These are phyloP conservation scores for Pyrus betulifolia DNA, from an alignment of 306 rosid species.

Conservation along the genomic window DNA sequence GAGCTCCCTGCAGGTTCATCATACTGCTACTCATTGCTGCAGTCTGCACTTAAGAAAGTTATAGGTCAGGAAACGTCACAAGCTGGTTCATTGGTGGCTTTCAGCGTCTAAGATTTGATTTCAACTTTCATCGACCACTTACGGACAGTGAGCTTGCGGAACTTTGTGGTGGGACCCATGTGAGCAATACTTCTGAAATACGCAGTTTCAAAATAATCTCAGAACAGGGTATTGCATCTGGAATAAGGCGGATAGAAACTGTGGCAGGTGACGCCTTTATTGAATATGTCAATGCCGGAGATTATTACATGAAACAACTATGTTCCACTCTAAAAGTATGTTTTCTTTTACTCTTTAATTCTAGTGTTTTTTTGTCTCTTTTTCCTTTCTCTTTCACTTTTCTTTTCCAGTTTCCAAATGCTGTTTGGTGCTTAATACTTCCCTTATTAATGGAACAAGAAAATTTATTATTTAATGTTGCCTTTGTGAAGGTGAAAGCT, in stretches of 20 bases:
- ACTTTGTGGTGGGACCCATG: constrained; percentile 98
- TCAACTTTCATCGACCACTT: constrained; percentile 80
- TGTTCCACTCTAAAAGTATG: constrained; percentile 89
- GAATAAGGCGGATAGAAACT: constrained; percentile 90
- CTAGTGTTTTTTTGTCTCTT: background rate
- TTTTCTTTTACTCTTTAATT: background rate
- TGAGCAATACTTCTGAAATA: constrained; percentile 78
- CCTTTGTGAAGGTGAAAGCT: constrained; percentile 70
- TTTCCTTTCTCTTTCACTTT: background rate
- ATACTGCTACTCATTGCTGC: constrained; percentile 95
- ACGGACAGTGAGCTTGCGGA: constrained; percentile 58
- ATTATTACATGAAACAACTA: constrained; percentile 61
- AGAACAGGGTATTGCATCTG: constrained; percentile 96
- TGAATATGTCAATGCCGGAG: constrained; percentile 77
- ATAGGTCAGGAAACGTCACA: constrained; percentile 90
- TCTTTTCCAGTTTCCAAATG: background rate
- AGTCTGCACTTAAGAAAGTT: constrained; percentile 77
- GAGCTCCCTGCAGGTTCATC: constrained; percentile 72
- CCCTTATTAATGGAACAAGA: constrained; percentile 1
- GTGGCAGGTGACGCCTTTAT: constrained; percentile 94
- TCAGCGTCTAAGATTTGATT: constrained; percentile 93
- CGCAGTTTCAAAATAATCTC: constrained; percentile 88
- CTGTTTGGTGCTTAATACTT: background rate
- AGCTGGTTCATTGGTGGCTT: constrained; percentile 98
- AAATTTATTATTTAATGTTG: constrained; percentile 2